Percentiles rank a stretch among this genome's conserved stretches.
phyloP scores from a whole-genome alignment of 2,329 filamentous ascomycete species.

The Chrysoporthe deuterocubensis region DNA sequence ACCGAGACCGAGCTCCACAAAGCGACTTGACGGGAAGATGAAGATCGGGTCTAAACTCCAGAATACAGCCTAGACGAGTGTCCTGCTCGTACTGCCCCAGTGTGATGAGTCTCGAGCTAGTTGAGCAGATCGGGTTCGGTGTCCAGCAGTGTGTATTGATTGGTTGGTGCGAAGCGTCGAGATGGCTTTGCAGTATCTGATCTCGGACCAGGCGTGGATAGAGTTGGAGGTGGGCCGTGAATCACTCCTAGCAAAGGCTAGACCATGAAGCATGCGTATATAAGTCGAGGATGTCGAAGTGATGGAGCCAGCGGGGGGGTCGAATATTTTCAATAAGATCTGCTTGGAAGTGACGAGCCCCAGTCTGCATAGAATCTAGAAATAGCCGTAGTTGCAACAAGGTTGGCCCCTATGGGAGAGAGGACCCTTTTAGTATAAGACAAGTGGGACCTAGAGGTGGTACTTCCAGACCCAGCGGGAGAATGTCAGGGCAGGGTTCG shows the following conservation, averaged over 20 bases:
- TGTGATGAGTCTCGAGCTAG: constrained; percentile 1
- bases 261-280: constrained; percentile 27
- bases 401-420: constrained; percentile 37
- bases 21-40: constrained; percentile 1
- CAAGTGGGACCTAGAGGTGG: constrained; percentile 52
- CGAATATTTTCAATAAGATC: constrained; percentile 42
- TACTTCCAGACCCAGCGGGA: constrained; percentile 48
- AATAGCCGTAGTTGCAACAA: constrained; percentile 46
- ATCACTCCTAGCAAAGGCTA: constrained; percentile 9
- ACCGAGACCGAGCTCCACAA: constrained; percentile 14
- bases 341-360: constrained; percentile 44
- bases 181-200: constrained; percentile 20
- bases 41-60: constrained; percentile 7
- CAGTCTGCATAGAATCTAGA: constrained; percentile 48
- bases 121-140: not conserved
- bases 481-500: constrained; percentile 52
- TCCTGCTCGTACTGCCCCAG: not conserved
- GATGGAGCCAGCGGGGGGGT: constrained; percentile 45
- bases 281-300: constrained; percentile 38
- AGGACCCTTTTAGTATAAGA: constrained; percentile 49
- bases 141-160: constrained; percentile 5
- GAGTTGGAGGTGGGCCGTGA: not conserved
- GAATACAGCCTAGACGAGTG: constrained; percentile 18
- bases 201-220: constrained; percentile 19
- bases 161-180: constrained; percentile 7